Evolutionary conservation across 176 grass and related monocot genomes (phyloP).

Genomic region (Phoenix dactylifera): DNA sequence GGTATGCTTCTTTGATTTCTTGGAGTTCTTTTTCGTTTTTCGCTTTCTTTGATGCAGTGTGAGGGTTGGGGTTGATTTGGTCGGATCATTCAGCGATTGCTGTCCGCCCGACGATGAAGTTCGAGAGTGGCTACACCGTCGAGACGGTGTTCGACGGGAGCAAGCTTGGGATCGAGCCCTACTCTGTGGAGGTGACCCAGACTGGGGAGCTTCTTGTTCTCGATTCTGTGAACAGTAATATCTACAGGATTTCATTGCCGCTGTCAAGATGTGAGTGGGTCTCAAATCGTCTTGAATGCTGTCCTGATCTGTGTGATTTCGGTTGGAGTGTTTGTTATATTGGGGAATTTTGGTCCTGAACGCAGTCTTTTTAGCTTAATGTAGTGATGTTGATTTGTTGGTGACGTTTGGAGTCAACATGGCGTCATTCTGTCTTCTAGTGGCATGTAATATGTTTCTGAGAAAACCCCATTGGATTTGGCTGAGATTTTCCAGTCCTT

Average conservation of each 20-base stretch:
- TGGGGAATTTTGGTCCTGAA: conserved; percentile 25
- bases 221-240: conserved; percentile 93
- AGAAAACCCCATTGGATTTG: no score
- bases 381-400: no score
- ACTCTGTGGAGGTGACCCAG: conserved; percentile 69
- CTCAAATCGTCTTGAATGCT: no score
- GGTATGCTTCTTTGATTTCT: conserved; percentile 24
- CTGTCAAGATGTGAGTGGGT: conserved; percentile 67
- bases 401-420: no score
- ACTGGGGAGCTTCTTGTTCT: conserved; percentile 80
- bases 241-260: conserved; percentile 77
- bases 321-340: conserved; percentile 25
- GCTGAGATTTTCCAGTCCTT: no score
- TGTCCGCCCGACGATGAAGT: conserved; percentile 72
- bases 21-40: not conserved
- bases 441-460: no score
- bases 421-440: no score
- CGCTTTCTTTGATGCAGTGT: not conserved
- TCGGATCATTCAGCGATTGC: conserved; percentile 32
- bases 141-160: conserved; percentile 98
- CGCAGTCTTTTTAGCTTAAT: no score
- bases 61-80: conserved; percentile 2
- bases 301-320: conserved; percentile 22
- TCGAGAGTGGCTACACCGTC: conserved; percentile 89
- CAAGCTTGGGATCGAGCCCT: conserved; percentile 90